Evolutionary conservation across 2,329 filamentous ascomycete genomes (phyloP).

Genomic region (Botrytis deweyae): DNA sequence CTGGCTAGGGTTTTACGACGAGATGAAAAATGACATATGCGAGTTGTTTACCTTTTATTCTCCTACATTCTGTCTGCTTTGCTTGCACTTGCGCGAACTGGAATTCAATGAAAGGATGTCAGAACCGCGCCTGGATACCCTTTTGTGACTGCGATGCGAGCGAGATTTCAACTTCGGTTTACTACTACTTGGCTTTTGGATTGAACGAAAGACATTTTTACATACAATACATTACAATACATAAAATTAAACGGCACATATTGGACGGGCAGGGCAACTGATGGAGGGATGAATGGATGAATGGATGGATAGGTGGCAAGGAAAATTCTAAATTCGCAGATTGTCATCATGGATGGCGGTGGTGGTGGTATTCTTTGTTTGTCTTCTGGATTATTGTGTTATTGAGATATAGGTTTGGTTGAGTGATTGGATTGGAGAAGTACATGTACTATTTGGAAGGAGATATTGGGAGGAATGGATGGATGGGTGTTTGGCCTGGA

Average conservation of each 20-base stretch:
- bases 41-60: slow-evolving; percentile 5
- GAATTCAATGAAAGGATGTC: neutral
- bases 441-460: slow-evolving; percentile 2
- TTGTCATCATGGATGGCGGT: neutral
- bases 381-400: slow-evolving; percentile 16
- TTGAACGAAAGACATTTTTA: neutral
- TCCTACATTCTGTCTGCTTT: slow-evolving; percentile 2
- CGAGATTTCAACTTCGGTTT: slow-evolving; percentile 9
- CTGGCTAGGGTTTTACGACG: slow-evolving; percentile 19
- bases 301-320: slow-evolving; percentile 4
- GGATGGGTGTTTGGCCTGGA: neutral
- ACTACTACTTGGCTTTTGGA: slow-evolving; percentile 7
- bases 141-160: slow-evolving; percentile 17
- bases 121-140: slow-evolving; percentile 12
- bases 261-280: slow-evolving; percentile 1
- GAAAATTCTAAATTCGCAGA: slow-evolving; percentile 12
- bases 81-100: slow-evolving; percentile 4
- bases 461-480: neutral
- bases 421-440: neutral
- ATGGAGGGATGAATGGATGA: slow-evolving; percentile 10
- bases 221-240: slow-evolving; percentile 7
- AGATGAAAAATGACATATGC: slow-evolving; percentile 18
- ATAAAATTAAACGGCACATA: slow-evolving; percentile 8
- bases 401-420: neutral
- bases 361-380: neutral